Evolutionary conservation across 306 rosid genomes (phyloP), one percentile per base, ranked within the genome.

Genomic region (Casuarina equisetifolia): DNA sequence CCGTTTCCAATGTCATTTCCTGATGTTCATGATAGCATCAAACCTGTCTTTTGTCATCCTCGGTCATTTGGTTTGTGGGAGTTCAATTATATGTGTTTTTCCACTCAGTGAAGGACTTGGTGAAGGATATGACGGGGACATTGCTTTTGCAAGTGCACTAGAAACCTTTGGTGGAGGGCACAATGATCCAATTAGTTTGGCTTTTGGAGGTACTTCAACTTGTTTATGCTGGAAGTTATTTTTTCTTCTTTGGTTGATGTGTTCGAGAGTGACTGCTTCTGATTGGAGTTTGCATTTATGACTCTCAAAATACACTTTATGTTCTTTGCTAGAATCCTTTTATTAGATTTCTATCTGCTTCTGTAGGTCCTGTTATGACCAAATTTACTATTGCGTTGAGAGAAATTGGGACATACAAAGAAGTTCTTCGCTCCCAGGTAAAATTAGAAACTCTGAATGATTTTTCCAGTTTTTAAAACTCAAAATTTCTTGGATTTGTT

Each of bases 391-490:
- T 96, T 69, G 99, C 99, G 13, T 80, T 96, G 74, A 90, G 99
- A 88, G 99, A 96, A 90, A 96, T 96, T 43, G 99, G 99, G 80
- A 96, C 99, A 63, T 96, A 96, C 90, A 96, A 96, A 86, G 99
- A 96, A 86, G 99, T 96, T 62, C 98, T 96, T 80, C 97, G 99
- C 13, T 96, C 99, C 73, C 98, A 96, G 99, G 99, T 96, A 80
- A 78, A 32, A 51, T 25, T 96, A 80, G 76, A 32, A 51, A 40
- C 12, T 69, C 0, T 68, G 73, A 10, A 67, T 35, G 57, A 6
- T 52, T 44, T 44, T 32, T 42, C 4, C 3, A 2, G 15, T 17
- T 32, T 52, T 7, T 35, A 11, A 40, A 62, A 62, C 44, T 36
- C 36, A 44, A 11, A 36, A 43, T 46, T 53, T 39, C 40, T 51